Evolutionary conservation across 352 stramenopile species (phyloP), one percentile per base, ranked within the genome.

Genomic region (Phytophthora quininea): DNA sequence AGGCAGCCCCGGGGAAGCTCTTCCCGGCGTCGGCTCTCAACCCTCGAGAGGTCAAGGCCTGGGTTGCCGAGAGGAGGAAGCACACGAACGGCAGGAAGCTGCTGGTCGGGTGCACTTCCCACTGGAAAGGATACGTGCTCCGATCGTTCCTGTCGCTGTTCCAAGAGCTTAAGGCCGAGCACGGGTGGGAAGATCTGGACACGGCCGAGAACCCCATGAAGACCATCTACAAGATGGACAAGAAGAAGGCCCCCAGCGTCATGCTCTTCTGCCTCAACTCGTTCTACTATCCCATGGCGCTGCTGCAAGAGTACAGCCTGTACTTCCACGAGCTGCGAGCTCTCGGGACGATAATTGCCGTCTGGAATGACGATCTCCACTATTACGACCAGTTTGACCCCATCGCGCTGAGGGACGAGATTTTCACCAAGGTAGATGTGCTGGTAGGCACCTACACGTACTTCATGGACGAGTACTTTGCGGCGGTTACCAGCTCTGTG

Each of bases 341-440:
- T 19, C 69, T 88, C n/a, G 86, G 86, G 27, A 92, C 80, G 46
- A 71, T 93, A 10, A 74, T 93, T 38, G 69, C 87, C 9, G 73
- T 92, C 15, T 93, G 86, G 86, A 93, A 86, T 63, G 86, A 92
- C 58, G 86, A 93, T 49, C 61, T 92, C 59, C 84, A 90, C 54
- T 90, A 92, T 59, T 92, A 87, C 57, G 84, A 93, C 70, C 86
- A 91, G 73, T 89, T 91, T 53, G 71, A 90, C 59, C 79, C 84
- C 11, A 69, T 80, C 33, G 45, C 72, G 19, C 53, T 93, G 46
- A 84, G 80, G 8, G 77, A 93, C 33, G 69, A 84, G 52, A 84
- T 93, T 62, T 60, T 93, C 32, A 90, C 79, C 48, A 75, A 78
- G 15, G 71, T 78, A 30, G 86, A 94, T 32, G 81, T 92, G 55